These are phyloP conservation scores for Chimonanthus praecox DNA, from an alignment of 164 flowering plant species.

Conservation along the genomic window DNA sequence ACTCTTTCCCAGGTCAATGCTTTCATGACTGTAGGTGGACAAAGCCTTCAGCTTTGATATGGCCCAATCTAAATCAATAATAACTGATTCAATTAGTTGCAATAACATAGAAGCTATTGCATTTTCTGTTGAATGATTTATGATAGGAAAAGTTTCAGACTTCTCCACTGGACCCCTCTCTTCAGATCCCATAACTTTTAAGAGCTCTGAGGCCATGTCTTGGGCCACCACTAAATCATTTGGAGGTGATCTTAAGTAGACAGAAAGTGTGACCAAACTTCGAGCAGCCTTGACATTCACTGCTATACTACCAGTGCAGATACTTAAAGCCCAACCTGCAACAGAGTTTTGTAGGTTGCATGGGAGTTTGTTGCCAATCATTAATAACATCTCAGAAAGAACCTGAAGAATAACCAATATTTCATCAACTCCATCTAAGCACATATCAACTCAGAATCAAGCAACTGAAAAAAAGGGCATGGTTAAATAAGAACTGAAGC, in stretches of 20 bases:
- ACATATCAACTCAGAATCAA: neutral
- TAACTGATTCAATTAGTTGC: slow-evolving; percentile 40
- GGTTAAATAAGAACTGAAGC: neutral
- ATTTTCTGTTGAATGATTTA: slow-evolving; percentile 48
- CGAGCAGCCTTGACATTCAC: slow-evolving; percentile 44
- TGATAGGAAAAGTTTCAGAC: slow-evolving; percentile 49
- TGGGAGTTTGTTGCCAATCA: slow-evolving; percentile 45
- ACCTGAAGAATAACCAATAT: slow-evolving; percentile 30
- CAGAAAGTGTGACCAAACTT: slow-evolving; percentile 41
- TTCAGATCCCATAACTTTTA: slow-evolving; percentile 48
- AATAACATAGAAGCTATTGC: slow-evolving; percentile 43
- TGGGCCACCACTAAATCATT: slow-evolving; percentile 49
- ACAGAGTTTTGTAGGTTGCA: slow-evolving; percentile 32
- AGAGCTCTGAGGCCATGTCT: slow-evolving; percentile 51
- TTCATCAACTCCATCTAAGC: neutral
- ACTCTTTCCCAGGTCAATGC: slow-evolving; percentile 15
- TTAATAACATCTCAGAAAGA: slow-evolving; percentile 49
- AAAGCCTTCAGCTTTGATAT: slow-evolving; percentile 38
- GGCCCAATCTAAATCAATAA: slow-evolving; percentile 61
- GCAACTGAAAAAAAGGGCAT: neutral
- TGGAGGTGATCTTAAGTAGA: slow-evolving; percentile 42
- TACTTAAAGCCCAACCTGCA: slow-evolving; percentile 50
- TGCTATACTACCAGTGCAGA: slow-evolving; percentile 41
- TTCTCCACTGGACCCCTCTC: slow-evolving; percentile 23
- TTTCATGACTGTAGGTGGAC: slow-evolving; percentile 25